Percentiles rank a stretch among this genome's conserved stretches.
Evolutionary conservation across 164 flowering plant species (phyloP).

Genomic region (Protea cynaroides): DNA sequence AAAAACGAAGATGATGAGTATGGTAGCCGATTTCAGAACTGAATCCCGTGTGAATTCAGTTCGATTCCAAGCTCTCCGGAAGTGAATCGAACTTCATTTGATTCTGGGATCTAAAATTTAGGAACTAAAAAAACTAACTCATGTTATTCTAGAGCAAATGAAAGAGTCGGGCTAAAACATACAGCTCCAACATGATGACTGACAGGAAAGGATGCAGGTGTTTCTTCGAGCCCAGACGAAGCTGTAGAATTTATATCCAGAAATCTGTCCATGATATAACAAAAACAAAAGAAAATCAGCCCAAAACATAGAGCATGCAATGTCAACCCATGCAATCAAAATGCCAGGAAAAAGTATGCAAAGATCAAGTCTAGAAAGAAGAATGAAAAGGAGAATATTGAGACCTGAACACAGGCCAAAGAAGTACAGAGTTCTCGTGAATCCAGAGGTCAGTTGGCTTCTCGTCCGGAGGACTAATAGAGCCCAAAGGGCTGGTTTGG

Average conservation of each 20-base stretch:
- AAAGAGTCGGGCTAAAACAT: too few relatives aligned
- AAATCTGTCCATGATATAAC: conserved; percentile 29
- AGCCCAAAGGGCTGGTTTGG: conserved; percentile 62
- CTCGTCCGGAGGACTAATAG: conserved; percentile 12
- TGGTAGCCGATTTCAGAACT: too few relatives aligned
- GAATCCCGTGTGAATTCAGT: too few relatives aligned
- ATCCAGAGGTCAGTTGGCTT: conserved; percentile 59
- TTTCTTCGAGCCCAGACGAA: conserved; percentile 86
- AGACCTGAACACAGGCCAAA: conserved; percentile 79
- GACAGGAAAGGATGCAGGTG: conserved; percentile 44
- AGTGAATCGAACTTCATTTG: too few relatives aligned
- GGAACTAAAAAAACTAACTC: too few relatives aligned
- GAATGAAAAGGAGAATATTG: background rate
- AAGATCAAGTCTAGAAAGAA: too few relatives aligned
- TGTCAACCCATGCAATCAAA: background rate
- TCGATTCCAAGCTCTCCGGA: too few relatives aligned
- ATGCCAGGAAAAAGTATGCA: too few relatives aligned
- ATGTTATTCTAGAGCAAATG: too few relatives aligned
- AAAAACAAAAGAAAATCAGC: conserved; percentile 1
- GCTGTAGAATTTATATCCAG: conserved; percentile 57
- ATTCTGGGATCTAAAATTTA: too few relatives aligned
- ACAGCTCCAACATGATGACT: conserved; percentile 82
- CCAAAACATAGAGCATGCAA: too few relatives aligned
- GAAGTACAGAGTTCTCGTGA: conserved; percentile 52
- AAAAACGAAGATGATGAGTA: too few relatives aligned